phyloP scores from a whole-genome alignment of 306 rosid genomes.

The Cicer bijugum region DNA sequence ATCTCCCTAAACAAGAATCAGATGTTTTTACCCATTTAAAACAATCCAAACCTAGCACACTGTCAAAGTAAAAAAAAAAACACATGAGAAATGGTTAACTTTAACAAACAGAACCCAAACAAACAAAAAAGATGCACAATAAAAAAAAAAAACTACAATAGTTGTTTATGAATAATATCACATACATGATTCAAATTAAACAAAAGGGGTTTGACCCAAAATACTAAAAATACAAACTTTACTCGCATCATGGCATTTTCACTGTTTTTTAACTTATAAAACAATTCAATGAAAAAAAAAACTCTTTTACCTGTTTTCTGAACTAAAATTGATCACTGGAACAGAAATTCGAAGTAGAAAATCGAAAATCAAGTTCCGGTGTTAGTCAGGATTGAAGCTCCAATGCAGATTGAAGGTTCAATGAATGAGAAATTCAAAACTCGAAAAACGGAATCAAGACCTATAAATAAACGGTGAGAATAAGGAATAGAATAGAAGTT shows the following conservation, averaged over 20 bases:
- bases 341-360: background rate
- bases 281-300: background rate
- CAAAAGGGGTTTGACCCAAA: background rate
- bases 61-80: slow-evolving; percentile 17
- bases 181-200: slow-evolving; percentile 6
- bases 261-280: background rate
- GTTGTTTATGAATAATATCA: background rate
- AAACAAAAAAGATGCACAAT: background rate
- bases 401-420: background rate
- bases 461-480: background rate
- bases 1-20: slow-evolving; percentile 41
- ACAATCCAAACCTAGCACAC: slow-evolving; percentile 37
- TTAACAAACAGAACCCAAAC: background rate
- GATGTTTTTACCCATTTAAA: slow-evolving; percentile 35
- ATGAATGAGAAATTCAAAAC: background rate
- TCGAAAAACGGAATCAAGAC: background rate
- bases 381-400: background rate
- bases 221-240: slow-evolving; percentile 4
- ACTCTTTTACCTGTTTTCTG: background rate
- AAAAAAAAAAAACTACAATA: background rate
- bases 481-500: background rate
- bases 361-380: background rate
- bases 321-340: background rate
- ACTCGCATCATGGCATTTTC: slow-evolving; percentile 5
- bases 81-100: slow-evolving; percentile 12